Evolutionary conservation across 441 rosid genomes (phyloP).

Genomic region (Francoa sonchifolia): DNA sequence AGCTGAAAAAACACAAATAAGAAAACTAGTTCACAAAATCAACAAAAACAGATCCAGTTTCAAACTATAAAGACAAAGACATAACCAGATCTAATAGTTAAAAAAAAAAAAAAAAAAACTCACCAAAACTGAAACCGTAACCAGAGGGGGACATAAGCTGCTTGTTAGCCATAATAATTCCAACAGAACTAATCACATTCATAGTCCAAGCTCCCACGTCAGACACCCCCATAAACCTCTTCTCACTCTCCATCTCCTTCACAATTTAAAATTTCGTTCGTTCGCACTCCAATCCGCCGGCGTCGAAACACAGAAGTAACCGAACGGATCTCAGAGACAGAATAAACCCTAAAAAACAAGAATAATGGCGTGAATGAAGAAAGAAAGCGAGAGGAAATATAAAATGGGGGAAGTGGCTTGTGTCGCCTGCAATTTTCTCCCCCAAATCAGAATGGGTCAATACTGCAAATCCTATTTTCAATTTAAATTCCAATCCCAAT

Average conservation of each 20-base stretch:
- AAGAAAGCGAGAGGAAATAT: too few species aligned
- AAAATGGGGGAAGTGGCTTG: too few species aligned
- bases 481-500: too few species aligned
- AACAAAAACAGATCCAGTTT: background rate
- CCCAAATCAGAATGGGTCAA: too few species aligned
- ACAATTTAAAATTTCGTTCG: background rate
- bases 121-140: conserved; percentile 67
- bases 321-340: too few species aligned
- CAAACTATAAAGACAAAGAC: background rate
- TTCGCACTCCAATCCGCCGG: too few species aligned
- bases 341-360: too few species aligned
- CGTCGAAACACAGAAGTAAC: too few species aligned
- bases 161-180: conserved; percentile 82
- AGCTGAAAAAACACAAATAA: conserved; percentile 29
- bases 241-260: conserved; percentile 35
- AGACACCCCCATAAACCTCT: conserved; percentile 47
- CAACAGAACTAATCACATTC: conserved; percentile 76
- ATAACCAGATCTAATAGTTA: background rate
- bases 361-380: too few species aligned
- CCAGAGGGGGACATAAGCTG: conserved; percentile 80
- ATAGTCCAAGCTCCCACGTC: conserved; percentile 81
- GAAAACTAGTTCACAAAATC: background rate
- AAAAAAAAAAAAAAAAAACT: conserved; percentile 2
- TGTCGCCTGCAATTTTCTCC: too few species aligned
- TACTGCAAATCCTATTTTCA: too few species aligned